Conservation (phyloP, 2,329 filamentous ascomycete species). For the Aspergillus phoenicis region DNA sequence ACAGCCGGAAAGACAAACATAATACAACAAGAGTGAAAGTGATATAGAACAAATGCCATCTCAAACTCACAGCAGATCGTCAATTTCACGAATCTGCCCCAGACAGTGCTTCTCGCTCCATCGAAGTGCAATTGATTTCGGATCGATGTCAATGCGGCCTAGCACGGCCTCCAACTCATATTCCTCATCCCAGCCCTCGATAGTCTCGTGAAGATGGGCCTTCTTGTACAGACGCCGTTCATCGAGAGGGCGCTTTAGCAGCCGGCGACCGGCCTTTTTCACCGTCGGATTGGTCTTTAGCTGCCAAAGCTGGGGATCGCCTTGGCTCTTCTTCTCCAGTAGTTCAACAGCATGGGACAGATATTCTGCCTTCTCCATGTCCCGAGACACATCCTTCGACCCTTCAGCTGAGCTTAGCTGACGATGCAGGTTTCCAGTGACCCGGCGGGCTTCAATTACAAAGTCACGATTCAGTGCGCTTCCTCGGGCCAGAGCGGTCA, state of each 20-base stretch:
- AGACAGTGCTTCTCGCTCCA: slow-evolving; percentile 21
- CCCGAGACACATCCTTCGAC: slow-evolving; percentile 7
- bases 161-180: slow-evolving; percentile 30
- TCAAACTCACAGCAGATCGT: neutral
- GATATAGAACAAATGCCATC: too few relatives aligned
- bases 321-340: slow-evolving; percentile 27
- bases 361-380: slow-evolving; percentile 21
- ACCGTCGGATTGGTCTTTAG: slow-evolving; percentile 12
- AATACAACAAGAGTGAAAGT: too few relatives aligned
- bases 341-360: slow-evolving; percentile 23
- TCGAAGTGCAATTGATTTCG: slow-evolving; percentile 15
- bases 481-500: slow-evolving; percentile 39
- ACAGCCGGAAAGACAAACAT: neutral
- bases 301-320: slow-evolving; percentile 22
- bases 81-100: neutral
- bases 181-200: slow-evolving; percentile 34
- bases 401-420: slow-evolving; percentile 7
- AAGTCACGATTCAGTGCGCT: slow-evolving; percentile 36
- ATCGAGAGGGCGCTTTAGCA: slow-evolving; percentile 16
- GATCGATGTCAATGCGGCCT: slow-evolving; percentile 20
- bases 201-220: slow-evolving; percentile 14
- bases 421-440: slow-evolving; percentile 24
- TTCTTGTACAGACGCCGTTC: slow-evolving; percentile 18
- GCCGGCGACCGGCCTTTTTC: slow-evolving; percentile 20
- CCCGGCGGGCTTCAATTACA: slow-evolving; percentile 36